Percentiles rank a stretch among this genome's conserved stretches.
phyloP scores from a whole-genome alignment of 305 asterid genomes.

The Lippia alba region DNA sequence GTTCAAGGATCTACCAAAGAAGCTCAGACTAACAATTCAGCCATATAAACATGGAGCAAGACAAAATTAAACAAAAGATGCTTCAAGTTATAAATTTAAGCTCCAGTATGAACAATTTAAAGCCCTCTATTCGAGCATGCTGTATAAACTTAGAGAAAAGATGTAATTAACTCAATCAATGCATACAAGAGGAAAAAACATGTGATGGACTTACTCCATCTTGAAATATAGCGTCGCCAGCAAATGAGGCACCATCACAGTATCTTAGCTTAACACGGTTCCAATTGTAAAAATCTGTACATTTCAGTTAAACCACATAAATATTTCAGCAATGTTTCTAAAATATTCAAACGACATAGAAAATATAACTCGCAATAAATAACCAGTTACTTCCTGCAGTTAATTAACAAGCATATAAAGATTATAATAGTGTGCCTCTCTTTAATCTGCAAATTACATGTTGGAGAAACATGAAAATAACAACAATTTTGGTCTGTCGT shows the following conservation, averaged over 20 bases:
- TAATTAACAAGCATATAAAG: slow-evolving; percentile 10
- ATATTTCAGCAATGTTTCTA: not conserved
- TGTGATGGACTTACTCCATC: slow-evolving; percentile 67
- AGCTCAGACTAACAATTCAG: too few relatives aligned
- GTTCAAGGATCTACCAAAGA: too few relatives aligned
- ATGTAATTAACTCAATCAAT: not conserved
- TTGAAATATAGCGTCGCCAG: slow-evolving; percentile 71
- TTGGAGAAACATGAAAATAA: not conserved
- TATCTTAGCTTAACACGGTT: slow-evolving; percentile 94
- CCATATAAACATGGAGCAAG: too few relatives aligned
- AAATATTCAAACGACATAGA: not conserved
- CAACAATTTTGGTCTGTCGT: not conserved
- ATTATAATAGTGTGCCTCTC: not conserved
- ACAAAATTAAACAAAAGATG: too few relatives aligned
- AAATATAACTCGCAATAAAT: not conserved
- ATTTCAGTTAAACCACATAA: slow-evolving; percentile 16
- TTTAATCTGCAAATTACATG: not conserved
- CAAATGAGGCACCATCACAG: slow-evolving; percentile 96
- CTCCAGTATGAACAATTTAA: too few relatives aligned
- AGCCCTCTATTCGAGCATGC: too few relatives aligned
- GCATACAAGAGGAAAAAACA: not conserved
- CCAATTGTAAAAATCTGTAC: slow-evolving; percentile 95
- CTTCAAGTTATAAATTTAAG: too few relatives aligned
- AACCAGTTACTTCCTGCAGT: not conserved
- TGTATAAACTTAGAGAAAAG: too few relatives aligned